Base-by-base conservation (phyloP, 2,329 filamentous ascomycete genomes). In the Hymenoscyphus linearis region DNA sequence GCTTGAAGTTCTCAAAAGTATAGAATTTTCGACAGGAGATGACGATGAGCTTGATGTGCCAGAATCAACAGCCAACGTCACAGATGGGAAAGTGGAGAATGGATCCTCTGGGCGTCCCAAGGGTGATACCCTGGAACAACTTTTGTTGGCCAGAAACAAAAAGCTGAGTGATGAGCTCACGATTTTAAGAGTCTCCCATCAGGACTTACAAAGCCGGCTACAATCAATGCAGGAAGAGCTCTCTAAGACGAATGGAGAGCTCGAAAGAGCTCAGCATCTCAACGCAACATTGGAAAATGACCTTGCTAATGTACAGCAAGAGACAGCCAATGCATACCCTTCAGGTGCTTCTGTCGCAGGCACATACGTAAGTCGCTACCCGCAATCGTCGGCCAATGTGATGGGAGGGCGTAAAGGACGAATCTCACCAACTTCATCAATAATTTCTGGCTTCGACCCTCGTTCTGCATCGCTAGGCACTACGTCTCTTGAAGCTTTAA, bases 401-500 rank as follows among this genome's bases (percentile, higher is more conserved):
- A 67, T 70, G 9, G 65, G 64, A 44, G 67, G 65, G 18, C 83
- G 89, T 55, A 85, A 86, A 69, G 85, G 89, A 34, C 84, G 88
- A 47, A 84, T 89, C 16, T 98, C 95, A 2, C 96, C 95, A 0
- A 98, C 95, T 0, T 98, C 93, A 3, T 98, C 93, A 22, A 98
- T 99, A 70, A 98, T 99, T 69, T 97, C 93, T 63, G 95, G 95
- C n/a, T 92, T 97, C 72, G 90, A 96, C 70, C 87, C 89, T 25
- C 82, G 85, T 52, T 79, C 78, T 50, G 74, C 76, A 55, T 73
- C 75, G 9, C 76, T 80, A 44, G 77, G 81, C 16, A 69, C 66
- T 5, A 72, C 76, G 40, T 80, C 79, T 14, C 77, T 87, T 66
- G 84, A 87, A 44, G 77, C 82, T 6, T 77, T 88, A 26, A 81